Evolutionary conservation across 768 basidiomycete species (phyloP), one percentile per base, ranked within the genome.

Genomic region (Dendrothele bispora): DNA sequence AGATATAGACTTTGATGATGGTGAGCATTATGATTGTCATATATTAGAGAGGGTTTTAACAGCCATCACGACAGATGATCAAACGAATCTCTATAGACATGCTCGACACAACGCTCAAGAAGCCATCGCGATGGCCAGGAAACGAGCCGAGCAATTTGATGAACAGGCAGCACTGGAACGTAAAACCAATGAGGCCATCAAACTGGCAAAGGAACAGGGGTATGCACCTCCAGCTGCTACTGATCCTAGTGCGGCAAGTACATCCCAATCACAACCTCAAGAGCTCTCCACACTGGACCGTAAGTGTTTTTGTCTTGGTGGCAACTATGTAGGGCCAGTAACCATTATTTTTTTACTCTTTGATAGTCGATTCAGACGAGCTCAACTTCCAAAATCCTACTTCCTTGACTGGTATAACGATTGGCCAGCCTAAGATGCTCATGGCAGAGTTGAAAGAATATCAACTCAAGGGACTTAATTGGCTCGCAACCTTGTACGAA

Each of bases 351-450:
- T 14, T 41, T 38, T 34, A 18, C 26, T 34, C 10, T 25, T 20
- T 3, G 47, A 5, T 51, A 94, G 92, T 95, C 57, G 94, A 95
- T 64, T 91, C 91, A 17, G 94, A 97, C 60, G 95, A 98, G 61
- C 83, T 99, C 30, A 98, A 99, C 69, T 98, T 99, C 84, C 95
- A 98, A 70, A 98, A 99, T 61, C 97, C 97, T 7, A 92, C 93
- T 4, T 91, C 91, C 14, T 68, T 95, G 54, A 88, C 79, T 38
- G 93, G 91, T 7, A 68, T 94, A 55, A 91, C 88, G 4, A 87
- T 98, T 56, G 79, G 81, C 17, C 97, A 99, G 61, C 97, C 97
- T 6, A 84, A 83, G 66, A 95, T 98, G 90, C 74, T 99, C 52
- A 92, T 93, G 81, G 93, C 94, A 7, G 90, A 92, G 55, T 71